Base-by-base conservation (phyloP, 2,329 filamentous ascomycete genomes). In the Alternaria gansuensis region DNA sequence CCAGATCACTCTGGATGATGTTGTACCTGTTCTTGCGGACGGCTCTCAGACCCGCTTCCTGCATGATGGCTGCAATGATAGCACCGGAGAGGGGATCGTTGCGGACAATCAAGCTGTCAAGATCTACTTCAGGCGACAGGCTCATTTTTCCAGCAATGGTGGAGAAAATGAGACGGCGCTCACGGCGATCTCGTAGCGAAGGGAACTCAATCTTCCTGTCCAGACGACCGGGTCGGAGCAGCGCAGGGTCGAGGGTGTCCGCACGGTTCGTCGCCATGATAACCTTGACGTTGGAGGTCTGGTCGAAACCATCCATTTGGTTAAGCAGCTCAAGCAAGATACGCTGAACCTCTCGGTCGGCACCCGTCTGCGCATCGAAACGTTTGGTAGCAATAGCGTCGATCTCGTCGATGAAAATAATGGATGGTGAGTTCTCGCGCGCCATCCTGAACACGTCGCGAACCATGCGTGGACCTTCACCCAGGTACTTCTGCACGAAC, bases 181-280 rank as follows among this genome's bases (percentile, higher is more conserved):
- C 95, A 74, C 95, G 90, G 70, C 95, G 90, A 77, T 99, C 95
- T 66, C 93, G 88, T 65, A 99, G 86, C 61, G 87, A 93, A n/a
- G 95, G 95, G 80, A 99, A 99, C 80, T 99, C 95, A 67, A 99
- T 99, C 85, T 99, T 99, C 76, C 95, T 87, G 80, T 99, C 95
- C 59, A 99, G 85, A 83, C 95, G 93, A 68, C 95, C 95, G 31
- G 95, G 95, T 72, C 95, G 92, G 62, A 99, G 87, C 62, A 99
- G 85, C 40, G 95, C 95, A 14, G 95, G 95, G 77, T 99, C 95
- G 66, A 99, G 86, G 6, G 95, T 99, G 79, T 98, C 95, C 67
- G 95, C 94, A 77, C 95, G 90, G 84, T 99, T 99, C 68, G 95
- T 99, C 68, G 95, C 95, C 95, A 99, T 99, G 82, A 99, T 99